phyloP scores from a whole-genome alignment of 2,329 filamentous ascomycete genomes.

The Leptosphaerulina australis region DNA sequence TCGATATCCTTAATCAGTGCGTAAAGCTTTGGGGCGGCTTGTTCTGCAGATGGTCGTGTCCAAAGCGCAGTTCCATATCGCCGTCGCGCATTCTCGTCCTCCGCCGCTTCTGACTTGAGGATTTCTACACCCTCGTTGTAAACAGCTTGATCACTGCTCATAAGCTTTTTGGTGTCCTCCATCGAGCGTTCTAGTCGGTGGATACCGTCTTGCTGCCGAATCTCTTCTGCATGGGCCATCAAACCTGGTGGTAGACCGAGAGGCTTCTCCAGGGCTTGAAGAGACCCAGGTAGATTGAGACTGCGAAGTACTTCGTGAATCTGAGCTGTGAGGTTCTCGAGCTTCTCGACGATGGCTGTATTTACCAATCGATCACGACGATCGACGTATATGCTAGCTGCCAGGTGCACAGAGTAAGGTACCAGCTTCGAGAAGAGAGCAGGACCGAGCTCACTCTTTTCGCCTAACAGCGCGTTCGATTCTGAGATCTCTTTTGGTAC shows the following conservation, averaged over 20 bases:
- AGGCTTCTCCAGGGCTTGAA: slow-evolving; percentile 94
- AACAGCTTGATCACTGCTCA: slow-evolving; percentile 74
- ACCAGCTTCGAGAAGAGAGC: slow-evolving; percentile 90
- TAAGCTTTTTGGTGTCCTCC: slow-evolving; percentile 88
- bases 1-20: slow-evolving; percentile 78
- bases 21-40: slow-evolving; percentile 76
- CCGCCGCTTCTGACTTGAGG: slow-evolving; percentile 77
- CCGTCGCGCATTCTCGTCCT: slow-evolving; percentile 75
- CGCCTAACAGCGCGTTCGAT: slow-evolving; percentile 79
- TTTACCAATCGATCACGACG: slow-evolving; percentile 89
- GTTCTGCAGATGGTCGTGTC: slow-evolving; percentile 71
- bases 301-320: slow-evolving; percentile 80
- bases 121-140: slow-evolving; percentile 85
- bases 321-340: slow-evolving; percentile 79
- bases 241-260: slow-evolving; percentile 85
- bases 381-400: slow-evolving; percentile 93
- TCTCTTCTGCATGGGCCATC: slow-evolving; percentile 89
- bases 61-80: slow-evolving; percentile 90
- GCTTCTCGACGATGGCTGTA: slow-evolving; percentile 80
- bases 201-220: slow-evolving; percentile 87
- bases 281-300: slow-evolving; percentile 85
- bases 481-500: slow-evolving; percentile 82
- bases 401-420: slow-evolving; percentile 93
- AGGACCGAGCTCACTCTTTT: slow-evolving; percentile 78
- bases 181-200: slow-evolving; percentile 78